Evolutionary conservation across 306 rosid species (phyloP).

Genomic region (Quillaja saponaria): DNA sequence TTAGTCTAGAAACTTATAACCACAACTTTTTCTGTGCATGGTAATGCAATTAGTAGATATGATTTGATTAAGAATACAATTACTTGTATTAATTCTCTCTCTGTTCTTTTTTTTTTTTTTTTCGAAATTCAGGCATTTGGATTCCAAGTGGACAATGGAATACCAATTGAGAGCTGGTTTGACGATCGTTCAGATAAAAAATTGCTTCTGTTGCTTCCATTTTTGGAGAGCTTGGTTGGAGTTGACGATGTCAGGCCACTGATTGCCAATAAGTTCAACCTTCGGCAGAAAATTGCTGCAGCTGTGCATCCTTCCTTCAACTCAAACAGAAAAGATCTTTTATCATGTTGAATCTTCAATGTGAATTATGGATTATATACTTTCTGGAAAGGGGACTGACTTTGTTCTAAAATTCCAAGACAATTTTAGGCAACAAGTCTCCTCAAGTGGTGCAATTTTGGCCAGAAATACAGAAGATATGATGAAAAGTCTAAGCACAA

Average conservation of each 20-base stretch:
- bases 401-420: constrained; percentile 40
- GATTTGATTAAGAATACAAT: constrained; percentile 23
- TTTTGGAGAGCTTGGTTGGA: constrained; percentile 91
- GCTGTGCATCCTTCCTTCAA: constrained; percentile 65
- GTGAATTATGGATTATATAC: constrained; percentile 35
- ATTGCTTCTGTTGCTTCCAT: constrained; percentile 71
- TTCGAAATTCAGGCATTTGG: constrained; percentile 81
- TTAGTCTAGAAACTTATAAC: background rate
- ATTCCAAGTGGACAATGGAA: constrained; percentile 97
- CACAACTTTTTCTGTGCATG: background rate
- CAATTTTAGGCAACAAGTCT: constrained; percentile 29
- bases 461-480: constrained; percentile 19
- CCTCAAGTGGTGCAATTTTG: constrained; percentile 34
- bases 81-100: background rate
- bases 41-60: constrained; percentile 1
- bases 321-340: constrained; percentile 53
- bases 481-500: constrained; percentile 31
- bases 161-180: constrained; percentile 99
- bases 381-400: constrained; percentile 26
- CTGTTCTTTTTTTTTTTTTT: constrained; percentile 13
- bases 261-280: constrained; percentile 80
- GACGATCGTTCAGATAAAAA: constrained; percentile 89
- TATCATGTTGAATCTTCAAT: constrained; percentile 35
- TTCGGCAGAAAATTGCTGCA: constrained; percentile 76
- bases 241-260: constrained; percentile 93